Evolutionary conservation across 495 filamentous ascomycete species (phyloP).

Genomic region (Trichoderma erinaceum): DNA sequence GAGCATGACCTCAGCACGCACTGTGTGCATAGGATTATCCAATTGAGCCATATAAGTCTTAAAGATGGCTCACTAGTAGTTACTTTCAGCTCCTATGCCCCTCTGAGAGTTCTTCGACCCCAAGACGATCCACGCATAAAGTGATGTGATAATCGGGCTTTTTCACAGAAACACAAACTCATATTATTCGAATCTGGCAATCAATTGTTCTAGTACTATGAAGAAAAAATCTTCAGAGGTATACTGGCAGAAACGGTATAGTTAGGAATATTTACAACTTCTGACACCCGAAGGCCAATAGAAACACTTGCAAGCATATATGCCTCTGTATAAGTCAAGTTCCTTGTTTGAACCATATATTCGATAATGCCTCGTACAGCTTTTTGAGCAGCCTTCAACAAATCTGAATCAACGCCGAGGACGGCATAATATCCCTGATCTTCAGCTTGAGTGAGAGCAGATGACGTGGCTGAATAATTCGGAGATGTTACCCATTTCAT

Average conservation of each 20-base stretch:
- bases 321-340: conserved; percentile 38
- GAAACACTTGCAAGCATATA: conserved; percentile 48
- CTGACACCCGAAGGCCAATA: conserved; percentile 40
- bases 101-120: too few relatives aligned
- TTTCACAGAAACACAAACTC: too few relatives aligned
- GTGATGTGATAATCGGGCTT: too few relatives aligned
- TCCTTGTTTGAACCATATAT: conserved; percentile 42
- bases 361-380: conserved; percentile 39
- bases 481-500: conserved; percentile 40
- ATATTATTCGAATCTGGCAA: too few relatives aligned
- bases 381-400: conserved; percentile 40
- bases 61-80: too few relatives aligned
- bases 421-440: conserved; percentile 42
- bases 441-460: conserved; percentile 17
- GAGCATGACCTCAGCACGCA: too few relatives aligned
- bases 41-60: too few relatives aligned
- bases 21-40: too few relatives aligned
- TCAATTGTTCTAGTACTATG: neutral
- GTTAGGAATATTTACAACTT: conserved; percentile 47
- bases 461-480: conserved; percentile 37
- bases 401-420: conserved; percentile 39
- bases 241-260: conserved; percentile 43
- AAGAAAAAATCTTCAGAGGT: conserved; percentile 40
- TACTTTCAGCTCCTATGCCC: too few relatives aligned
- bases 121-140: too few relatives aligned